Conservation (phyloP, 2,329 filamentous ascomycete species). For the Nannizzia gypsea region DNA sequence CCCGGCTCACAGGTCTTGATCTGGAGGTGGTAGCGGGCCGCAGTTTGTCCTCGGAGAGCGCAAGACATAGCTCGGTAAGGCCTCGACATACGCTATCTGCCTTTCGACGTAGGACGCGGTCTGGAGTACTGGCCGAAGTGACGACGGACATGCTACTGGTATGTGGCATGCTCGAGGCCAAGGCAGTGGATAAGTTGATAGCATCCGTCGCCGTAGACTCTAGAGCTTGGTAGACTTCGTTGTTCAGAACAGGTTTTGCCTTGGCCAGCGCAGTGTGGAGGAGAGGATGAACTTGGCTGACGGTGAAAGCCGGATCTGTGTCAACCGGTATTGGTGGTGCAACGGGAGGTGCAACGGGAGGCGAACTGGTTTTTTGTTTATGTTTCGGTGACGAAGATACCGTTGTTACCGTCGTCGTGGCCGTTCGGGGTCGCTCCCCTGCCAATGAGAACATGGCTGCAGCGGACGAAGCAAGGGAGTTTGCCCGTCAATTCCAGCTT, state of each 20-base stretch:
- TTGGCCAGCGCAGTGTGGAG: conserved; percentile 71
- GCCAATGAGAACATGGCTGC: conserved; percentile 63
- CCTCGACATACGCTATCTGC: conserved; percentile 87
- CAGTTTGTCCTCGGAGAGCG: conserved; percentile 53
- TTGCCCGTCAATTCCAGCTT: conserved; percentile 84
- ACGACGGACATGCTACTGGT: conserved; percentile 25
- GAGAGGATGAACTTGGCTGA: conserved; percentile 57
- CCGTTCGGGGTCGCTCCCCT: conserved; percentile 76
- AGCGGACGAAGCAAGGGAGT: conserved; percentile 66
- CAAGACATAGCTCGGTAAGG: conserved; percentile 82
- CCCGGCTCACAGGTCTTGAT: conserved; percentile 23
- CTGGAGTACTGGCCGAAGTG: conserved; percentile 40
- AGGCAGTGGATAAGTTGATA: conserved; percentile 62
- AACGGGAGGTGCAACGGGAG: conserved; percentile 15
- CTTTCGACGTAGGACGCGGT: conserved; percentile 78
- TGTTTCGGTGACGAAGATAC: conserved; percentile 82
- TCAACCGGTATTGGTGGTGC: conserved; percentile 26
- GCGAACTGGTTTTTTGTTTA: conserved; percentile 44
- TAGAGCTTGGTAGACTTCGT: conserved; percentile 64
- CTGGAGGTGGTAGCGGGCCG: conserved; percentile 13
- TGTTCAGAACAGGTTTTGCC: conserved; percentile 55
- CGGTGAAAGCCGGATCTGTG: conserved; percentile 29
- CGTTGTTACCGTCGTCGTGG: conserved; percentile 81
- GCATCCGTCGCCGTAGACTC: conserved; percentile 76
- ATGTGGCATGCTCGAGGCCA: conserved; percentile 58